phyloP scores from a whole-genome alignment of 257 asterid genomes.

The Marsdenia floribunda region DNA sequence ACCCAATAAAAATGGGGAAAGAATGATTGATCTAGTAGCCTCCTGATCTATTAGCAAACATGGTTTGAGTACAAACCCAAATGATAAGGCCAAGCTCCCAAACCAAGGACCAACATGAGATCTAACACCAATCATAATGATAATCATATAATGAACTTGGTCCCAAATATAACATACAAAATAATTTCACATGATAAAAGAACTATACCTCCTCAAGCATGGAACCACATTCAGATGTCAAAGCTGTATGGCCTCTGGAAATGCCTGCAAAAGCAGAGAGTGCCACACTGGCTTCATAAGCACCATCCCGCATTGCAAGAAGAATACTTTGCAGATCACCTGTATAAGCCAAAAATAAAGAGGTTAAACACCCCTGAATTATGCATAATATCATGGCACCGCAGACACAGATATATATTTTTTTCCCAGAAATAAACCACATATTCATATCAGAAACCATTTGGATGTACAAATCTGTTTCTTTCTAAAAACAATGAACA shows the following conservation, averaged over 20 bases:
- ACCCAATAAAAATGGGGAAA: not conserved
- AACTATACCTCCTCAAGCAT: constrained; percentile 92
- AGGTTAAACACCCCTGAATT: not conserved
- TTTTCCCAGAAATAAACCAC: not conserved
- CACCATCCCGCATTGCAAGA: constrained; percentile 83
- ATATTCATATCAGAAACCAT: not conserved
- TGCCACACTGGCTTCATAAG: constrained; percentile 71
- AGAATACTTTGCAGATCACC: constrained; percentile 89
- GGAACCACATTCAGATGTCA: constrained; percentile 97
- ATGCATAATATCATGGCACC: not conserved
- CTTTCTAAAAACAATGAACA: not conserved
- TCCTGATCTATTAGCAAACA: not conserved
- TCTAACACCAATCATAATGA: not conserved
- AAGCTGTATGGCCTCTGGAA: constrained; percentile 74
- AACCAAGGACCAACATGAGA: not conserved
- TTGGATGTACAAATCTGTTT: constrained; percentile 6
- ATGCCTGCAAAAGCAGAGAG: constrained; percentile 71
- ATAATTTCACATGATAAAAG: constrained; percentile 10
- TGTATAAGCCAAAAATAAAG: constrained; percentile 28
- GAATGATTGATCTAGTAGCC: not conserved
- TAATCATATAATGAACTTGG: not conserved
- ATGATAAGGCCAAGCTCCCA: not conserved
- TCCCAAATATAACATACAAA: not conserved
- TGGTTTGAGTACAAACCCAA: not conserved
- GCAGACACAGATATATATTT: not conserved